Percentiles rank a stretch among this genome's conserved stretches.
Conservation (phyloP, 2,329 filamentous ascomycete genomes). For the Colletotrichum tabaci region DNA sequence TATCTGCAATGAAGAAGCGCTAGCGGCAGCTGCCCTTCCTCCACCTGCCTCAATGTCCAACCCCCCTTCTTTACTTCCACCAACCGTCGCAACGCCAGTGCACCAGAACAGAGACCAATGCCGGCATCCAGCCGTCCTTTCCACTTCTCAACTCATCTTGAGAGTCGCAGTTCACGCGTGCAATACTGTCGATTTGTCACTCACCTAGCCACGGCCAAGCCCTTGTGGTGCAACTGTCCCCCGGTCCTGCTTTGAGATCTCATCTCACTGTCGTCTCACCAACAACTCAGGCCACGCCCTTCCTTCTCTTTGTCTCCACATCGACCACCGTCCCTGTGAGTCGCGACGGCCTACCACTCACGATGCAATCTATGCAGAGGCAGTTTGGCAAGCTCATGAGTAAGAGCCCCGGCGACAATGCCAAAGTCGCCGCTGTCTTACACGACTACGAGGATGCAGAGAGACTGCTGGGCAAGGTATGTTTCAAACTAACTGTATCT, state of each 20-base stretch:
- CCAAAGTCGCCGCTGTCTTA: slow-evolving; percentile 80
- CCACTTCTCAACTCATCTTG: neutral
- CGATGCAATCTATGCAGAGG: slow-evolving; percentile 81
- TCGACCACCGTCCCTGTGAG: neutral
- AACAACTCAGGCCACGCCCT: slow-evolving; percentile 7
- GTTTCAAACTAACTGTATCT: slow-evolving; percentile 41
- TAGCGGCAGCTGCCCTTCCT: slow-evolving; percentile 8
- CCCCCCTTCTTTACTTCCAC: slow-evolving; percentile 11
- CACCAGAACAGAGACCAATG: neutral
- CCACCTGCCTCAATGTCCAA: slow-evolving; percentile 3
- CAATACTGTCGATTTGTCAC: neutral
- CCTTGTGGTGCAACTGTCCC: neutral
- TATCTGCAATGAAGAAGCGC: neutral
- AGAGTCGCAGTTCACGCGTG: neutral
- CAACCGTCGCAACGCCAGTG: neutral
- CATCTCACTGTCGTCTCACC: neutral
- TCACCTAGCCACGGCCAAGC: neutral
- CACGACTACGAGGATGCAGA: slow-evolving; percentile 88
- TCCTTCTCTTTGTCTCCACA: neutral
- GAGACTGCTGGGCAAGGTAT: slow-evolving; percentile 79
- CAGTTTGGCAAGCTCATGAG: slow-evolving; percentile 81
- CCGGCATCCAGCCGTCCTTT: neutral
- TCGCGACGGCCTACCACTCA: slow-evolving; percentile 44
- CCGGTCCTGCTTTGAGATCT: neutral
- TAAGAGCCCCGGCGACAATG: slow-evolving; percentile 79